phyloP scores from a whole-genome alignment of 2,329 filamentous ascomycete genomes.

The Ilyonectria robusta region DNA sequence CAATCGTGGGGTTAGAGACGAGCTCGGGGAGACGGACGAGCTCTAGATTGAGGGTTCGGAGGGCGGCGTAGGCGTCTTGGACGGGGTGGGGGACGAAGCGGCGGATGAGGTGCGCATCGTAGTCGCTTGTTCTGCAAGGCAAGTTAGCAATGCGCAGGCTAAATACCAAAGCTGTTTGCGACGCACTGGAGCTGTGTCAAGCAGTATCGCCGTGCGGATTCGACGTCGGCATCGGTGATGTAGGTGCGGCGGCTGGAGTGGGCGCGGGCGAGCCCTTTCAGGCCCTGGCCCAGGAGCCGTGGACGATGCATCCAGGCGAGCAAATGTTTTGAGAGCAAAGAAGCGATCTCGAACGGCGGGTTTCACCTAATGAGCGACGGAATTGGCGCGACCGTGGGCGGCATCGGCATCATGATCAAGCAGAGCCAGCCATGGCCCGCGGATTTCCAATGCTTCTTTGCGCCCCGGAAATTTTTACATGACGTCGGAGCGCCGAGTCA shows the following conservation, averaged over 20 bases:
- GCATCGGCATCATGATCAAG: conserved; percentile 33
- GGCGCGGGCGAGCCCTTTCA: conserved; percentile 53
- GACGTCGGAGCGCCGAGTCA: conserved; percentile 42
- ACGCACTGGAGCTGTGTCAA: conserved; percentile 65
- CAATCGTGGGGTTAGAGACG: conserved; percentile 89
- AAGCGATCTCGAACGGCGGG: not conserved
- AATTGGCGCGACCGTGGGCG: conserved; percentile 31
- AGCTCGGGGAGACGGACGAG: conserved; percentile 91
- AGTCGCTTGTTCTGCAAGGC: conserved; percentile 81
- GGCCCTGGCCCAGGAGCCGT: conserved; percentile 54
- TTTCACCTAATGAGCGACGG: conserved; percentile 13
- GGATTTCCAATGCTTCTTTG: conserved; percentile 44
- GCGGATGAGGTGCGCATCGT: conserved; percentile 87
- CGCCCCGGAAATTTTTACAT: conserved; percentile 43
- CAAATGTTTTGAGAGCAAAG: not conserved
- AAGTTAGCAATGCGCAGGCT: conserved; percentile 20
- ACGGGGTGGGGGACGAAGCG: conserved; percentile 84
- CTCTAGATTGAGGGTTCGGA: conserved; percentile 94
- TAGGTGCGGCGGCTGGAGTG: conserved; percentile 56
- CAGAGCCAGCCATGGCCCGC: conserved; percentile 41
- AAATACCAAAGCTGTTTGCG: not conserved
- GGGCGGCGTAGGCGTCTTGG: conserved; percentile 87
- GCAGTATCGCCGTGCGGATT: conserved; percentile 69
- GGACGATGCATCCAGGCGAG: conserved; percentile 56
- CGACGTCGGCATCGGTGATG: conserved; percentile 66